phyloP scores from a whole-genome alignment of 805 yeast species.

The Ogataea naganishii region DNA sequence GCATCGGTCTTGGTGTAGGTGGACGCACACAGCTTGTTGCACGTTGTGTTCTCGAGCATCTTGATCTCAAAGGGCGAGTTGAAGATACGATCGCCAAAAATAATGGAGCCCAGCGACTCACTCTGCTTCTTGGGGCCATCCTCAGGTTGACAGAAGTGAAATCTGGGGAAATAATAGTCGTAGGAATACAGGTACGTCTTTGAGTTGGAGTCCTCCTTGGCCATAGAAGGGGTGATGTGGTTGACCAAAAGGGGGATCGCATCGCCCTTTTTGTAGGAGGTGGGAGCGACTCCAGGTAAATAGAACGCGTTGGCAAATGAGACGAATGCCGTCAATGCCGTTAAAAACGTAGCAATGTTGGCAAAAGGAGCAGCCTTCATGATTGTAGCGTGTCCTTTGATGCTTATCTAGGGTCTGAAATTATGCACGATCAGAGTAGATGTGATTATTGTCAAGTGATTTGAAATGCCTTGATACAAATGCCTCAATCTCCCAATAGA shows the following conservation, averaged over 20 bases:
- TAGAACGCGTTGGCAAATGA: conserved; percentile 52
- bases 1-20: conserved; percentile 60
- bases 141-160: conserved; percentile 76
- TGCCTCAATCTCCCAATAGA: no score
- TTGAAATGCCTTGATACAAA: no score
- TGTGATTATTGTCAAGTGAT: no score
- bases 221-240: conserved; percentile 75
- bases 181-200: conserved; percentile 61
- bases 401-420: no score
- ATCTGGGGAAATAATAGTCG: conserved; percentile 75
- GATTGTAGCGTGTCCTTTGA: no score
- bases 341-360: neutral
- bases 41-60: conserved; percentile 66
- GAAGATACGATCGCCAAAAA: conserved; percentile 93
- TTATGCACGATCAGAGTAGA: no score
- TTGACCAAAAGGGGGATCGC: conserved; percentile 74
- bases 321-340: conserved; percentile 6
- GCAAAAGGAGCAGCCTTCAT: no score
- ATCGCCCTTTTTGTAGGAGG: conserved; percentile 71
- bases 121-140: conserved; percentile 63
- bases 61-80: conserved; percentile 80
- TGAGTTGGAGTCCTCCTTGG: conserved; percentile 30
- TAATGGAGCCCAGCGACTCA: conserved; percentile 85
- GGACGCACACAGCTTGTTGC: conserved; percentile 58
- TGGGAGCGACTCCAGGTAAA: conserved; percentile 94